Percentiles rank a stretch among this genome's conserved stretches.
Conservation (phyloP, 805 yeast species). For the Candida dendrica region DNA sequence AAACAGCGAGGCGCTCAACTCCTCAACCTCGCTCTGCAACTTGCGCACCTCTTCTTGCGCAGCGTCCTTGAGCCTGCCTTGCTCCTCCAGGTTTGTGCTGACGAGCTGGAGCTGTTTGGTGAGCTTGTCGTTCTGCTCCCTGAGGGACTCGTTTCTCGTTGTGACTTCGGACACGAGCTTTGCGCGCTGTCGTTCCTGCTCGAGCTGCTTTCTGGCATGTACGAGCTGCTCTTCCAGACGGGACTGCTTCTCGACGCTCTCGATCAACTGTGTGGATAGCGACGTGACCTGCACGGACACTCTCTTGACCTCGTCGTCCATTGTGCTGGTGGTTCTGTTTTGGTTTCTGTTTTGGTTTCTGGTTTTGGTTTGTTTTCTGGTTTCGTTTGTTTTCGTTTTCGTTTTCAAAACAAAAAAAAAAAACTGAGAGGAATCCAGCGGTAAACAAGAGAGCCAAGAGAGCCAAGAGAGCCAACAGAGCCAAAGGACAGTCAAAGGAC, state of each 20-base stretch:
- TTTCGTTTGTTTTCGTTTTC: not conserved
- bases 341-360: too few relatives aligned
- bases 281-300: slow-evolving; percentile 49
- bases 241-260: slow-evolving; percentile 51
- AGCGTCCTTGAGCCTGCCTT: slow-evolving; percentile 29
- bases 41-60: slow-evolving; percentile 56
- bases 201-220: slow-evolving; percentile 30
- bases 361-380: not conserved
- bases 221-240: slow-evolving; percentile 43
- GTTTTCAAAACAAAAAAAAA: not conserved
- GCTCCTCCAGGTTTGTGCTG: slow-evolving; percentile 22
- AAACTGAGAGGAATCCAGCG: too few relatives aligned
- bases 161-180: slow-evolving; percentile 15
- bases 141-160: slow-evolving; percentile 21
- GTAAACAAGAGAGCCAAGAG: too few relatives aligned
- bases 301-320: slow-evolving; percentile 31
- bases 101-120: slow-evolving; percentile 25
- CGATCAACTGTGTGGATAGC: slow-evolving; percentile 52
- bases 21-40: slow-evolving; percentile 71
- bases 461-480: too few relatives aligned
- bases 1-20: slow-evolving; percentile 66
- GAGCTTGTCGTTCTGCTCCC: slow-evolving; percentile 26
- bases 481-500: not conserved
- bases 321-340: not conserved
- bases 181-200: slow-evolving; percentile 19